Evolutionary conservation across 495 filamentous ascomycete species (phyloP).

Genomic region (Aspergillus heteromorphus): DNA sequence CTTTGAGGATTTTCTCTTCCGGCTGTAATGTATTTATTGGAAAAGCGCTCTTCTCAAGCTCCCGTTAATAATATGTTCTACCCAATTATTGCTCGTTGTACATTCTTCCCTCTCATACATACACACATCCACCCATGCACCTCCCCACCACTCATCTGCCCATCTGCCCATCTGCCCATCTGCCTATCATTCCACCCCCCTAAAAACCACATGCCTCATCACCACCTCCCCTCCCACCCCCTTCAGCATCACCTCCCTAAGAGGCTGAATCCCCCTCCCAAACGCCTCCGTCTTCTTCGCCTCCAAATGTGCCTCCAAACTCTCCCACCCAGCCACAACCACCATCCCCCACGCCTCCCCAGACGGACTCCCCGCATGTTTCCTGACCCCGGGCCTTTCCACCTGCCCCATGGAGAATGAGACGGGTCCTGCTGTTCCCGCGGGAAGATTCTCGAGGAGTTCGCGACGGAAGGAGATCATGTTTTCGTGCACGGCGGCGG

Average conservation of each 20-base stretch:
- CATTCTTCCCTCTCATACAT: not conserved
- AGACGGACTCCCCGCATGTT: constrained; percentile 28
- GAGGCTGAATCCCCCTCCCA: constrained; percentile 27
- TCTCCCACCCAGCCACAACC: constrained; percentile 49
- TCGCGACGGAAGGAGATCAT: constrained; percentile 29
- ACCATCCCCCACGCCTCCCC: constrained; percentile 36
- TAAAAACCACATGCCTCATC: constrained; percentile 41
- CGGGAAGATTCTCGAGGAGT: constrained; percentile 26
- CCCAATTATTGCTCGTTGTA: not conserved
- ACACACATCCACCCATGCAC: not conserved
- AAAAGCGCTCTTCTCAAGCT: constrained; percentile 20
- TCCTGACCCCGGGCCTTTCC: constrained; percentile 34
- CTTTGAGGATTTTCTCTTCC: too few relatives aligned
- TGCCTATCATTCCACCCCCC: constrained; percentile 16
- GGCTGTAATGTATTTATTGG: constrained; percentile 41
- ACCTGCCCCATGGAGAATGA: constrained; percentile 43
- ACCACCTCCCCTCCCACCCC: constrained; percentile 33
- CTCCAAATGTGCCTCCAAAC: constrained; percentile 45
- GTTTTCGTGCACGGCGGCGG: constrained; percentile 19
- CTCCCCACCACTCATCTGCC: not conserved
- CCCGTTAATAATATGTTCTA: not conserved
- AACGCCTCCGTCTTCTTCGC: constrained; percentile 45
- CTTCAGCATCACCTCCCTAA: constrained; percentile 32
- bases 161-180: not conserved
- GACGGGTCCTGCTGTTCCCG: constrained; percentile 26